Base-by-base conservation (phyloP, 78 protist genomes). In the Polysphondylium violaceum region DNA sequence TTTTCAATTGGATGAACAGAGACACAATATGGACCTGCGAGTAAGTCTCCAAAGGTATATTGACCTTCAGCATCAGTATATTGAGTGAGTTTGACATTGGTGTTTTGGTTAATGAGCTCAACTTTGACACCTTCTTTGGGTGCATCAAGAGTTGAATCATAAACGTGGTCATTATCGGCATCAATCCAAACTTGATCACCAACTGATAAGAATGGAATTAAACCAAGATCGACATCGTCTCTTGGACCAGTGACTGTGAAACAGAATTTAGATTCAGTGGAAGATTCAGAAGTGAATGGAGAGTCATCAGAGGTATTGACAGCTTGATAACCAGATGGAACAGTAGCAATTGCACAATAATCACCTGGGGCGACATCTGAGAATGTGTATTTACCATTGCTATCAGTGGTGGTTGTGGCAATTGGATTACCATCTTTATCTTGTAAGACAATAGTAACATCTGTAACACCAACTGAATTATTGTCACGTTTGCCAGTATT, bases 101-200 rank as follows among this genome's bases (percentile, higher is more conserved):
- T n/a, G 60, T 38, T 36, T 9, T 9, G 14, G 33, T 79, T 71
- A 3, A 23, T 31, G 19, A 23, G 27, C 4, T 23, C 7, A 16
- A 58, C 9, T 5, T 21, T 21, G 77, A 71, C 38, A 40, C 72
- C 53, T 17, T 33, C 35, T 81, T 71, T 35, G 35, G 72, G 72
- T 7, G 3, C 40, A 44, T 41, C 41, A 44, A 44, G 51, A 17
- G 21, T 3, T 2, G 61, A 23, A 11, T 76, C 38, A 33, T n/a
- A 60, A 12, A 25, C 41, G 58, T 60, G 75, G 41, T 64, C 67
- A 21, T 29, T 23, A 40, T 41, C 33, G 36, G 60, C 36, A 75
- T 75, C 86, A 29, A 58, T 38, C 63, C 43, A 75, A 17, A 75
- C 64, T 9, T n/a, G 17, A 0, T 33, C 9, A 75, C 86, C 86